Conservation (phyloP, 2,329 filamentous ascomycete species). For the Plectosphaerella cucumerina region DNA sequence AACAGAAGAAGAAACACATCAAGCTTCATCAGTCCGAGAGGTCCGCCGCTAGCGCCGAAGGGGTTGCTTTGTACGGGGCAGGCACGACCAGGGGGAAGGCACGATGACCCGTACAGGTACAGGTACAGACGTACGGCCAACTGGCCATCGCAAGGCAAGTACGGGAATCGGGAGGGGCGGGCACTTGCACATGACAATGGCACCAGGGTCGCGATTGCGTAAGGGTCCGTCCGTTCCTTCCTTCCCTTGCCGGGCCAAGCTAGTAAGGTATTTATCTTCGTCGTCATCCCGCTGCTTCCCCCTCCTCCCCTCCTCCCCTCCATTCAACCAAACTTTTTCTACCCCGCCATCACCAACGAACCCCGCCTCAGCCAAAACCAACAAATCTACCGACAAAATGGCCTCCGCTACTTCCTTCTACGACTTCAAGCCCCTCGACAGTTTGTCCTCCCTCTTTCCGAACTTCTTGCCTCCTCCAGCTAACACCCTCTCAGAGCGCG, state of each 20-base stretch:
- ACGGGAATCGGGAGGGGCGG: too few relatives aligned
- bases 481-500: slow-evolving; percentile 56
- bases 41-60: not conserved
- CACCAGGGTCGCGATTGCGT: not conserved
- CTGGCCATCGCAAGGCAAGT: not conserved
- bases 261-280: not conserved
- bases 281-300: not conserved
- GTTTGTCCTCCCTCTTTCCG: slow-evolving; percentile 33
- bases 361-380: not conserved
- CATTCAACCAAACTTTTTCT: not conserved
- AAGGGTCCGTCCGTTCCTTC: not conserved
- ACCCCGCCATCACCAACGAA: not conserved
- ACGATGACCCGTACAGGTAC: too few relatives aligned
- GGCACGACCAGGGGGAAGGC: too few relatives aligned
- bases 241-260: not conserved
- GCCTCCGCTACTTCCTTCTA: slow-evolving; percentile 55
- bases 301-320: not conserved
- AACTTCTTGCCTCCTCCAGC: slow-evolving; percentile 5
- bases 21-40: not conserved
- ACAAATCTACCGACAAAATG: slow-evolving; percentile 23
- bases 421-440: slow-evolving; percentile 80
- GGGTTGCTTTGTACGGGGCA: not conserved
- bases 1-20: not conserved
- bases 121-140: too few relatives aligned
- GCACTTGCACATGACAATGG: not conserved